phyloP scores from a whole-genome alignment of 2,329 filamentous ascomycete species.

The Fusarium sp. region DNA sequence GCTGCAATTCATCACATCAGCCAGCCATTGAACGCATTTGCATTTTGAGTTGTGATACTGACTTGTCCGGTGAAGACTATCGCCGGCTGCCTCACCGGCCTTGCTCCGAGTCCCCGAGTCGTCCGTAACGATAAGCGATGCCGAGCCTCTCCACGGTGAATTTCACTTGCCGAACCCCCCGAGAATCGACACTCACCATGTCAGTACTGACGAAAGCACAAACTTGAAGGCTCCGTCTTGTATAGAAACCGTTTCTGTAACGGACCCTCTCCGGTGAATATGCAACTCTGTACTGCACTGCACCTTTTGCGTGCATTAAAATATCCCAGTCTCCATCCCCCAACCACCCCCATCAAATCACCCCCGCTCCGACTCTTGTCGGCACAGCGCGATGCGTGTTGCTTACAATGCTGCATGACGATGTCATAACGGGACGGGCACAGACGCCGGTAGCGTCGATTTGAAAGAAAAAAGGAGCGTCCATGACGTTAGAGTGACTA shows the following conservation, averaged over 20 bases:
- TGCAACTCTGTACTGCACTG: neutral
- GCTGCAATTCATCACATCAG: conserved; percentile 4
- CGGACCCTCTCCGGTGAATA: neutral
- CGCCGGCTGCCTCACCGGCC: conserved; percentile 2
- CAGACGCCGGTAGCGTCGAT: neutral
- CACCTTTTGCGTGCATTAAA: neutral
- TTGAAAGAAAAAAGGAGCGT: neutral
- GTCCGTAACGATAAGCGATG: neutral
- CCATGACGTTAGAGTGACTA: conserved; percentile 24
- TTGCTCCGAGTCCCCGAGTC: conserved; percentile 27
- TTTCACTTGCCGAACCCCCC: neutral
- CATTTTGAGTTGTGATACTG: neutral
- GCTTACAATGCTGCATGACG: conserved; percentile 17
- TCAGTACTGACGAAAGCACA: conserved; percentile 1
- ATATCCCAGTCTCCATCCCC: neutral
- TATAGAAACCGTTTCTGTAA: neutral
- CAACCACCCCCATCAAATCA: neutral
- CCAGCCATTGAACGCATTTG: neutral
- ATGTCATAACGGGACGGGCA: conserved; percentile 32
- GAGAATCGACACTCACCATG: neutral
- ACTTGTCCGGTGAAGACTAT: neutral
- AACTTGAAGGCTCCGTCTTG: neutral
- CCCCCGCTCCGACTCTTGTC: neutral
- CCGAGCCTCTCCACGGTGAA: conserved; percentile 4
- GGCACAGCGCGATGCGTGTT: neutral